These are phyloP conservation scores for Globisporangium alternatum DNA, from an alignment of 352 stramenopile genomes.

Conservation along the genomic window DNA sequence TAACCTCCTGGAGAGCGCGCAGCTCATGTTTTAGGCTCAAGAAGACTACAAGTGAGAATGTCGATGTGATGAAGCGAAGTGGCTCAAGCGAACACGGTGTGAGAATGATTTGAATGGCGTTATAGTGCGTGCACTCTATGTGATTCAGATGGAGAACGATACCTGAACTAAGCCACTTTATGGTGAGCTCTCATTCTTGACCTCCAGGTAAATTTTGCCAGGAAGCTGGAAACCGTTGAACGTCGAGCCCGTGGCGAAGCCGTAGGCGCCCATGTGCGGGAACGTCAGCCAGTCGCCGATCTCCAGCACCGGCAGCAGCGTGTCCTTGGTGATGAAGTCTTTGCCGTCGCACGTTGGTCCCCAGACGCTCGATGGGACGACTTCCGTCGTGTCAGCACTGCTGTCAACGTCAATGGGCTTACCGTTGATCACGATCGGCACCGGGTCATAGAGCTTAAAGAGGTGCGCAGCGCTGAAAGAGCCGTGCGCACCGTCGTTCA, in stretches of 20 bases:
- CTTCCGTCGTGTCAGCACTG: background rate
- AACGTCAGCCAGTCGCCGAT: slow-evolving; percentile 57
- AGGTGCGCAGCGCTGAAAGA: slow-evolving; percentile 43
- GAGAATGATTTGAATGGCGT: background rate
- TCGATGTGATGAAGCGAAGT: background rate
- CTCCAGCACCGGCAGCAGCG: slow-evolving; percentile 31
- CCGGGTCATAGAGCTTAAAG: slow-evolving; percentile 31
- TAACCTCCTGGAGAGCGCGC: slow-evolving; percentile 46
- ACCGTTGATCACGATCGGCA: slow-evolving; percentile 13
- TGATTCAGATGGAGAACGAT: no score
- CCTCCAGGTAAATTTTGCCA: slow-evolving; percentile 38
- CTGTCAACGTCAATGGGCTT: slow-evolving; percentile 3
- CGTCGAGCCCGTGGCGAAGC: slow-evolving; percentile 45
- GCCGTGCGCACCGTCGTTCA: slow-evolving; percentile 46
- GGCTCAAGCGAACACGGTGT: background rate
- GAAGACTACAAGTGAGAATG: background rate
- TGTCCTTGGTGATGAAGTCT: slow-evolving; percentile 40
- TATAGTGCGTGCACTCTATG: no score
- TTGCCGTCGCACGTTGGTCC: slow-evolving; percentile 53
- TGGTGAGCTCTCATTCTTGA: slow-evolving; percentile 2
- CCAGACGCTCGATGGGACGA: slow-evolving; percentile 40
- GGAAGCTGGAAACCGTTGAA: slow-evolving; percentile 55
- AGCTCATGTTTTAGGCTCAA: slow-evolving; percentile 25
- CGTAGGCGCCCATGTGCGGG: slow-evolving; percentile 54
- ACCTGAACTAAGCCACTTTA: background rate